These are phyloP conservation scores for Jacaranda copaia DNA, from an alignment of 257 asterid genomes.

Conservation along the genomic window DNA sequence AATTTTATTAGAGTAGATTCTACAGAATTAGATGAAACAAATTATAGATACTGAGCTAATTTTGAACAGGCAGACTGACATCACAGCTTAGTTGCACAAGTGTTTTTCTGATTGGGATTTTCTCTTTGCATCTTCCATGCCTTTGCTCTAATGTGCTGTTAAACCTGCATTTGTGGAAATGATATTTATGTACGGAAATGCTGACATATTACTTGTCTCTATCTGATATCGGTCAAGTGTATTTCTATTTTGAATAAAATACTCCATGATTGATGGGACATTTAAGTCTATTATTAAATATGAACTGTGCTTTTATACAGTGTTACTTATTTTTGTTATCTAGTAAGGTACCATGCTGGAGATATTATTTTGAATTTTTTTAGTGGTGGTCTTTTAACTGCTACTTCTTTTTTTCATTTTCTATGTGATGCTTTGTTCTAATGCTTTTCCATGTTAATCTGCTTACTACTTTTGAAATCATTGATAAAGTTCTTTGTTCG, in stretches of 20 bases:
- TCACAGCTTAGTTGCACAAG: background rate
- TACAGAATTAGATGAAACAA: background rate
- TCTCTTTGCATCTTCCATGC: slow-evolving; percentile 12
- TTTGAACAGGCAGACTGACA: slow-evolving; percentile 5
- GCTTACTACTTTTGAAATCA: background rate
- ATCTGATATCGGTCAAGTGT: background rate
- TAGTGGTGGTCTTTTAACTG: slow-evolving; percentile 21
- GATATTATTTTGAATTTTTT: slow-evolving; percentile 14
- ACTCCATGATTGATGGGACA: background rate
- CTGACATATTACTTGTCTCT: background rate
- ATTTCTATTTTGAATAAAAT: background rate
- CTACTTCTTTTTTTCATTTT: background rate
- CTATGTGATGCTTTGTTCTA: background rate
- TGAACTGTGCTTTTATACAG: background rate
- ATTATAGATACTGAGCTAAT: background rate
- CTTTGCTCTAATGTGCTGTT: background rate
- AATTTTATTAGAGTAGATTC: background rate
- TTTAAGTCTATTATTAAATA: background rate
- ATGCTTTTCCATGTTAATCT: slow-evolving; percentile 19
- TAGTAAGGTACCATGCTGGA: slow-evolving; percentile 19
- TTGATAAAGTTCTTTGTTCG: background rate
- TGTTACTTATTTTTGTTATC: slow-evolving; percentile 16
- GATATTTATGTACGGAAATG: background rate
- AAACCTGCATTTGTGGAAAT: background rate
- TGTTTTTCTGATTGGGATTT: background rate